phyloP scores from a whole-genome alignment of 495 filamentous ascomycete species.

The Tuber calosporum region DNA sequence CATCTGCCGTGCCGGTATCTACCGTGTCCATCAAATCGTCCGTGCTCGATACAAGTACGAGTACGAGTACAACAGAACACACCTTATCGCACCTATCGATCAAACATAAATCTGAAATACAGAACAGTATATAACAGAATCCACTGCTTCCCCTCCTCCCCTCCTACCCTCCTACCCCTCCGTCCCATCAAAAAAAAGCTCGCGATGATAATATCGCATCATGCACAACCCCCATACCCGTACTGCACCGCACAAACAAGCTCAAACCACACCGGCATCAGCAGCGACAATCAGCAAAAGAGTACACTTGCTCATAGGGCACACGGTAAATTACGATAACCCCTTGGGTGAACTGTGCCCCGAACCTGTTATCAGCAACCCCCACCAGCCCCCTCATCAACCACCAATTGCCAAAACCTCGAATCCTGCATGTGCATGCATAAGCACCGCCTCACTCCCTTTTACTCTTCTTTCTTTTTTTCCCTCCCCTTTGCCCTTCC shows the following conservation, averaged over 20 bases:
- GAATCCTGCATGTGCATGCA: conserved; percentile 4
- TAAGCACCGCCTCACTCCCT: not conserved
- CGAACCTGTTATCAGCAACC: not conserved
- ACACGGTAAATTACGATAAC: not conserved
- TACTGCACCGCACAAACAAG: not conserved
- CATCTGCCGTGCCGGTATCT: not conserved
- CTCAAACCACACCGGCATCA: not conserved
- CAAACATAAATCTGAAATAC: not conserved
- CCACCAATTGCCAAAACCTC: not conserved
- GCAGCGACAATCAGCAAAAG: not conserved
- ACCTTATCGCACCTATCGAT: conserved; percentile 7
- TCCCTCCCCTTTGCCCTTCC: conserved; percentile 9
- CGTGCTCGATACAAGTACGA: no score
- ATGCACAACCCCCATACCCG: not conserved
- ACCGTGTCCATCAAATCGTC: not conserved
- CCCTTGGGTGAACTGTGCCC: not conserved
- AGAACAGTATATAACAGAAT: not conserved
- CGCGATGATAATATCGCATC: not conserved
- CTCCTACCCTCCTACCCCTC: no score
- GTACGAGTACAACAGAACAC: not conserved
- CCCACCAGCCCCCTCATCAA: not conserved
- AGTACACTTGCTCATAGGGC: not conserved
- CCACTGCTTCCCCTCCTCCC: not conserved
- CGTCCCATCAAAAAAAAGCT: not conserved
- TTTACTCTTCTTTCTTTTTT: no score